Base-by-base conservation (phyloP, 192 early-diverging fungal species). In the Pilobolus umbonatus region DNA sequence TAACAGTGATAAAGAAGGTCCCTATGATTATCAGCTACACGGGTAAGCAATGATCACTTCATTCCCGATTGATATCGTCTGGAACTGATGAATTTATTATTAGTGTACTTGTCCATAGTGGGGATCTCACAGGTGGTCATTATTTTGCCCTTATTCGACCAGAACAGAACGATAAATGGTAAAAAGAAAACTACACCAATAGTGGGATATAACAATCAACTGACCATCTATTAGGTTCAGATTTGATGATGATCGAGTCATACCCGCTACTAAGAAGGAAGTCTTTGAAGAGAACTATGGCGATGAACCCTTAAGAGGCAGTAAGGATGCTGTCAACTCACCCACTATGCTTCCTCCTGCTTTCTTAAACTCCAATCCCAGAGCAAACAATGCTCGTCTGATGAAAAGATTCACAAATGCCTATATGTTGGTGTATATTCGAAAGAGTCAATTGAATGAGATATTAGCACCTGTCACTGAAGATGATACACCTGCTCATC, bases 381-480 rank as follows among this genome's bases (percentile, higher is more conserved):
- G 32, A 48, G 35, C n/a, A 2, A 62, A 32, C 4, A 79, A 74
- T 17, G 75, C 72, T 61, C 75, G 83, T 26, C 58, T 68, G 43
- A 40, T 76, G 55, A 96, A 91, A 66, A 85, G 91, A 19, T 95
- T 91, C 62, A 93, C 91, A 11, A 99, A 98, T 61, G 97, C 97
- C 2, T 99, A 99, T 78, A 97, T 99, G 95, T 77, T 99, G 69
- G 94, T 96, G 21, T 99, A 99, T 63, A 85, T 99, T 53, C 86
- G 93, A 58, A 84, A 93, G 62, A 63, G 72, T 14, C 78, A 88
- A 64, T 69, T 88, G 51, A 86, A 87, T 29, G 61, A 82, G 29
- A 81, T 97, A 17, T 73, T 98, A 48, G 73, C 73, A 9, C 79
- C 83, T 21, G 63, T 89, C 4, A 68, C 72, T 15, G 75, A 78